phyloP scores from a whole-genome alignment of 768 basidiomycete genomes.

The Termitomyces sp. region DNA sequence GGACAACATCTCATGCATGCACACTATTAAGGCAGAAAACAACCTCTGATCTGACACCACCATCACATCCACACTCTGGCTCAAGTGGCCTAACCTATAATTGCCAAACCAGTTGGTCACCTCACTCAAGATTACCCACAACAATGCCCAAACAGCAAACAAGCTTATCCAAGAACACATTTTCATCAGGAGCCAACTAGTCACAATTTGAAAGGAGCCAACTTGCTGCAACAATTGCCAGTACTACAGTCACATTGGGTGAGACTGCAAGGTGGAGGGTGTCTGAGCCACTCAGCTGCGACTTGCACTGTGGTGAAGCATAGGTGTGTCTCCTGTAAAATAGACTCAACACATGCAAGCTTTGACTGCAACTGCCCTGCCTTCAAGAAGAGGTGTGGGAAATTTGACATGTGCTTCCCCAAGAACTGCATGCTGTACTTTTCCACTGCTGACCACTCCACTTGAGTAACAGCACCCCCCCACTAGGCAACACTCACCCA shows the following conservation, averaged over 20 bases:
- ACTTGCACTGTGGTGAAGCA: neutral
- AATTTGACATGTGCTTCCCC: too few relatives aligned
- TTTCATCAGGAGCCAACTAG: neutral
- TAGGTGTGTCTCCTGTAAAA: neutral
- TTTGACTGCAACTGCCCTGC: neutral
- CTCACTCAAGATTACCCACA: neutral
- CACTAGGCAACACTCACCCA: too few relatives aligned
- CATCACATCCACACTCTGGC: too few relatives aligned
- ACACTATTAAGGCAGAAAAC: too few relatives aligned
- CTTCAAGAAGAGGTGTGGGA: too few relatives aligned
- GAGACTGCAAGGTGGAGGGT: neutral
- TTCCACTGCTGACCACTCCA: too few relatives aligned
- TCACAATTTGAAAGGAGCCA: neutral
- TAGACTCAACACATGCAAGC: neutral
- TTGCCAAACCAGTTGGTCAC: neutral
- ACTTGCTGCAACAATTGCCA: neutral
- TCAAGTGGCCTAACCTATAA: neutral
- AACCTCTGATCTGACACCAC: too few relatives aligned
- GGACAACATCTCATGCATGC: too few relatives aligned
- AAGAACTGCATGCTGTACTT: too few relatives aligned
- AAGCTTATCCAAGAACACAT: fast-evolving
- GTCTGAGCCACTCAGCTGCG: neutral
- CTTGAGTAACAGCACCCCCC: too few relatives aligned
- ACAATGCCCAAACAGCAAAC: neutral
- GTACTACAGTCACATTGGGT: neutral